Conservation (phyloP, 2,329 filamentous ascomycete species). For the Mycosphaerella sp. region DNA sequence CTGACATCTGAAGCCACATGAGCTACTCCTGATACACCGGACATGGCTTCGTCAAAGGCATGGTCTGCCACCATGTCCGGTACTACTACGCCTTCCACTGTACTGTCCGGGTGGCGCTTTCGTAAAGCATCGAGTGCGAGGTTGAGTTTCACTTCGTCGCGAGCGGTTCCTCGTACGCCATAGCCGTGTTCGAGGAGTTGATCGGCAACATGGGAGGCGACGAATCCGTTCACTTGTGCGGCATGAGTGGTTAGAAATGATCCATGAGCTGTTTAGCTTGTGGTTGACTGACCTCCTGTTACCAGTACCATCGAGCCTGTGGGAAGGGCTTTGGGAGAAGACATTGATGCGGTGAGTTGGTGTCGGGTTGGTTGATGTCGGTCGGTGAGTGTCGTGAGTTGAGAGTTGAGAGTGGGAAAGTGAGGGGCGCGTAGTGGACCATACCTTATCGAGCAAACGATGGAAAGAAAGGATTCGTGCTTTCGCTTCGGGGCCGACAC, state of each 20-base stretch:
- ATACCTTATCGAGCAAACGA: too few species aligned
- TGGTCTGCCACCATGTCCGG: neutral
- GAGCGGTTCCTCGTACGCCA: slow-evolving; percentile 2
- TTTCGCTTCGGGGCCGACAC: neutral
- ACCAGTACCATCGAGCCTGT: neutral
- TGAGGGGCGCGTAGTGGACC: too few species aligned
- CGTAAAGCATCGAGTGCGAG: neutral
- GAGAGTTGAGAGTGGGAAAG: neutral
- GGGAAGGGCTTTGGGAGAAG: neutral
- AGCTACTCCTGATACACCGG: neutral
- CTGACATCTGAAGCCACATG: slow-evolving; percentile 3
- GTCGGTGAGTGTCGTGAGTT: neutral
- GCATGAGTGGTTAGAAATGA: neutral
- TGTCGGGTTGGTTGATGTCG: neutral
- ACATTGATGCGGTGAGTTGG: neutral
- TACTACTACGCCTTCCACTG: slow-evolving; percentile 1
- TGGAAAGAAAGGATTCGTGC: too few species aligned
- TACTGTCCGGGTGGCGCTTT: neutral
- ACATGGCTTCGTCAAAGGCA: neutral
- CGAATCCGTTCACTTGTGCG: slow-evolving; percentile 26
- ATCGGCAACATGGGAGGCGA: slow-evolving; percentile 1
- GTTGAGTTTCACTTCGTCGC: slow-evolving; percentile 1
- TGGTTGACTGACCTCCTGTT: neutral
- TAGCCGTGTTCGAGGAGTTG: slow-evolving; percentile 2
- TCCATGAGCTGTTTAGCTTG: neutral